Evolutionary conservation across 2,329 filamentous ascomycete species (phyloP).

Genomic region (Fulvia fulva): DNA sequence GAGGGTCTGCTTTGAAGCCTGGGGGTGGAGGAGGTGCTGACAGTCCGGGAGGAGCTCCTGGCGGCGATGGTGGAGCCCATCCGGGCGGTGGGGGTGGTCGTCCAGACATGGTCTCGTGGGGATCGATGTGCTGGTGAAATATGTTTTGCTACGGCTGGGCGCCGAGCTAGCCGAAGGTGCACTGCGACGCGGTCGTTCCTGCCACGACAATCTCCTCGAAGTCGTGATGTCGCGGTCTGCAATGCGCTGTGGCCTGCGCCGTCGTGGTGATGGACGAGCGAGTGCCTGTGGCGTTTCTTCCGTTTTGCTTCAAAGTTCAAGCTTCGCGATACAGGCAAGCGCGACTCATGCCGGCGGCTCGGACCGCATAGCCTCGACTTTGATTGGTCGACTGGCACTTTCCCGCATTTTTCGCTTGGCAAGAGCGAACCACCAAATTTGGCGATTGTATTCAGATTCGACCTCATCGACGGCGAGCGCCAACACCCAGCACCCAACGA

Average conservation of each 20-base stretch:
- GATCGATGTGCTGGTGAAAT: constrained; percentile 3
- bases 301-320: constrained; percentile 1
- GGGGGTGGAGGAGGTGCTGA: constrained; percentile 66
- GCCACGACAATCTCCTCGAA: not conserved
- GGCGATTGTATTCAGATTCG: not conserved
- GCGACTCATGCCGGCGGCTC: not conserved
- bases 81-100: constrained; percentile 64
- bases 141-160: constrained; percentile 23
- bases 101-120: constrained; percentile 48
- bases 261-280: constrained; percentile 12
- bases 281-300: constrained; percentile 8
- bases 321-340: not conserved
- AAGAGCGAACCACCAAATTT: not conserved
- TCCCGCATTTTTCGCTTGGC: too few relatives aligned
- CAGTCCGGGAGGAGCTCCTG: constrained; percentile 48
- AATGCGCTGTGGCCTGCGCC: constrained; percentile 33
- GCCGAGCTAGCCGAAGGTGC: constrained; percentile 19
- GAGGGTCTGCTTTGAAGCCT: constrained; percentile 79
- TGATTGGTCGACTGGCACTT: too few relatives aligned
- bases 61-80: constrained; percentile 50
- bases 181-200: not conserved
- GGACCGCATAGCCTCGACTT: too few relatives aligned
- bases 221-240: not conserved
- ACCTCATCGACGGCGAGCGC: constrained; percentile 6
- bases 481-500: constrained; percentile 7